Conservation (phyloP, 2,329 filamentous ascomycete genomes). For the Calonectria naviculata region DNA sequence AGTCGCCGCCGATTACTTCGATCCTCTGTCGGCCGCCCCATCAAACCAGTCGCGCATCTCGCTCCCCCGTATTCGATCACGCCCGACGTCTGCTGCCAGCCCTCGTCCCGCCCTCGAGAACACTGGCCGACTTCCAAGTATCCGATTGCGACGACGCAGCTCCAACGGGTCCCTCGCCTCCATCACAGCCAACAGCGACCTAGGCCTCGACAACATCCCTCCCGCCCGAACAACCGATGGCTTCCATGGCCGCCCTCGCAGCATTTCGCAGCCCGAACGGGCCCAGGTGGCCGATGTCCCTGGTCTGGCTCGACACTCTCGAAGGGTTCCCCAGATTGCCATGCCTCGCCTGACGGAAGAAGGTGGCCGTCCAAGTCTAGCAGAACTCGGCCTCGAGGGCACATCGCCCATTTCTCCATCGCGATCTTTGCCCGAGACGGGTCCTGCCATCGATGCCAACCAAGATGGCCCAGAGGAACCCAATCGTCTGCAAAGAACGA, state of each 20-base stretch:
- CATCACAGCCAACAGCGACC: neutral
- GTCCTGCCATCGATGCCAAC: neutral
- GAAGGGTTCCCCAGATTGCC: slow-evolving; percentile 45
- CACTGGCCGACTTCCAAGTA: slow-evolving; percentile 36
- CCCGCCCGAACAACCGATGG: slow-evolving; percentile 15
- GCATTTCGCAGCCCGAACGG: slow-evolving; percentile 49
- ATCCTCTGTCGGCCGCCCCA: slow-evolving; percentile 31
- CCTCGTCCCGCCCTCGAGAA: slow-evolving; percentile 27
- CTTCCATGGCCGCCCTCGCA: slow-evolving; percentile 43
- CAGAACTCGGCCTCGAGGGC: slow-evolving; percentile 44
- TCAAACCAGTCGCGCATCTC: slow-evolving; percentile 38
- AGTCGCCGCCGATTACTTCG: slow-evolving; percentile 37
- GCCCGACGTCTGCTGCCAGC: slow-evolving; percentile 18
- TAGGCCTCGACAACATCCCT: slow-evolving; percentile 14
- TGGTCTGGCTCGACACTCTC: slow-evolving; percentile 42
- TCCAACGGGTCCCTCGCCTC: slow-evolving; percentile 37
- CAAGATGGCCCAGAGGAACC: neutral
- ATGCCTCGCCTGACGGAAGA: slow-evolving; percentile 55
- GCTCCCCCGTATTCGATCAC: slow-evolving; percentile 23
- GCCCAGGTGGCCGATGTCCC: slow-evolving; percentile 31
- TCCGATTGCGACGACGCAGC: slow-evolving; percentile 35
- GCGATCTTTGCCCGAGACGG: slow-evolving; percentile 39
- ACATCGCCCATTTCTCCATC: slow-evolving; percentile 38
- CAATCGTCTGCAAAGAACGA: slow-evolving; percentile 25
- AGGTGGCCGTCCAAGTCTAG: slow-evolving; percentile 47